These are phyloP conservation scores for Jackrogersella minutella DNA, from an alignment of 495 filamentous ascomycete species.

Conservation along the genomic window DNA sequence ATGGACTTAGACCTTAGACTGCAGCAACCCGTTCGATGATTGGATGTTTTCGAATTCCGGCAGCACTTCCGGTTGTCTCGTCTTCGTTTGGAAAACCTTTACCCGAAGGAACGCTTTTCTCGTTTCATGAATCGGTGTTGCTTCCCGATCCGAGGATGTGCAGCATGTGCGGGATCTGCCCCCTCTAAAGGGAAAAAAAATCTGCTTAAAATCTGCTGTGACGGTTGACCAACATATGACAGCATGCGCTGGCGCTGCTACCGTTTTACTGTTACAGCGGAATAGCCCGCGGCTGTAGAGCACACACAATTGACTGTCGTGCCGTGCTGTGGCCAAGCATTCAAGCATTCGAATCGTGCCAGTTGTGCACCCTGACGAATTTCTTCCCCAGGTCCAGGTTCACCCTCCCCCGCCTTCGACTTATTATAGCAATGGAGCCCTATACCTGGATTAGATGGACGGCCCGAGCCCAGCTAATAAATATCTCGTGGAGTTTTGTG, in stretches of 20 bases:
- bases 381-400: not conserved
- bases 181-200: not conserved
- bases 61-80: conserved; percentile 38
- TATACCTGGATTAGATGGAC: conserved; percentile 20
- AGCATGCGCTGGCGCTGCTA: conserved; percentile 13
- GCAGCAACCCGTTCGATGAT: conserved; percentile 19
- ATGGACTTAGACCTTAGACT: conserved; percentile 24
- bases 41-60: conserved; percentile 28
- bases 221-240: conserved; percentile 33
- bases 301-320: not conserved
- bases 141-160: conserved; percentile 38
- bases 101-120: conserved; percentile 39
- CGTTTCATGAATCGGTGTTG: conserved; percentile 41
- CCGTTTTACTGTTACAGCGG: conserved; percentile 38
- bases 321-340: not conserved
- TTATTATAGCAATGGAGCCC: conserved; percentile 26
- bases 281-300: conserved; percentile 33
- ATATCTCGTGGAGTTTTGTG: conserved; percentile 8
- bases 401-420: conserved; percentile 31
- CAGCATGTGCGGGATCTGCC: conserved; percentile 35
- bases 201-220: conserved; percentile 23
- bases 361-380: conserved; percentile 5
- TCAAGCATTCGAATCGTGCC: not conserved
- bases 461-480: conserved; percentile 27
- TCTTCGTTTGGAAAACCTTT: conserved; percentile 37